Evolutionary conservation across 2,329 filamentous ascomycete species (phyloP), one percentile per base, ranked within the genome.

Genomic region (Daldinia sp.): DNA sequence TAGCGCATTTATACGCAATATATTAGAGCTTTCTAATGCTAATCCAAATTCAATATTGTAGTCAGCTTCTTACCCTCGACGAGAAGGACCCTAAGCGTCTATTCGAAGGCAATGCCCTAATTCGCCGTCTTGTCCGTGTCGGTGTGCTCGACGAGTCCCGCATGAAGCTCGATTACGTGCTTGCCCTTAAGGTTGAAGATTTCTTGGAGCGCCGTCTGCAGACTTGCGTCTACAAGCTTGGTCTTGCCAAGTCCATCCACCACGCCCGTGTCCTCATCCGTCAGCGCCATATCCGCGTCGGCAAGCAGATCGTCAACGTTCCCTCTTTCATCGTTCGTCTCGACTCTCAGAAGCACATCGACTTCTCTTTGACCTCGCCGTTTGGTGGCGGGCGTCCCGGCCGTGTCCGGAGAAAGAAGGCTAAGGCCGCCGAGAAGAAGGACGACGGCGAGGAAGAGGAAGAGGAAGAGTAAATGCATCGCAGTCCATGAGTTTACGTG

Each of bases 141-240:
- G 96, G 96, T 93, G 96, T 99, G 81, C 93, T 99, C 82, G 96
- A 99, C 85, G 96, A 99, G 89, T 94, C 94, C 84, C 96, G 96
- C 90, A 99, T 99, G 96, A 99, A 98, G 93, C 96, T 99, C 90
- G 96, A 99, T 98, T 98, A 99, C 92, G 96, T 99, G 83, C 88
- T 99, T 83, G 96, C 96, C 87, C 92, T 99, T 72, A 97, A 97
- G 90, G 92, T 97, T 81, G 96, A 99, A 87, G 96, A 99, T 87
- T 99, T 99, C 92, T 90, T 99, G 87, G 96, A 99, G 92, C 95
- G 96, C 81, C 94, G 96, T 86, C 94, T 98, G 78, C 95, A 99
- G 92, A 99, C 96, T 80, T 97, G 95, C 82, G 96, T 99, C 85
- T 98, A 97, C 92, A 98, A 99, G 93, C 94, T 99, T 80, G 96